Evolutionary conservation across 176 grass and related monocot genomes (phyloP).

Genomic region (Hyparrhenia diplandra): DNA sequence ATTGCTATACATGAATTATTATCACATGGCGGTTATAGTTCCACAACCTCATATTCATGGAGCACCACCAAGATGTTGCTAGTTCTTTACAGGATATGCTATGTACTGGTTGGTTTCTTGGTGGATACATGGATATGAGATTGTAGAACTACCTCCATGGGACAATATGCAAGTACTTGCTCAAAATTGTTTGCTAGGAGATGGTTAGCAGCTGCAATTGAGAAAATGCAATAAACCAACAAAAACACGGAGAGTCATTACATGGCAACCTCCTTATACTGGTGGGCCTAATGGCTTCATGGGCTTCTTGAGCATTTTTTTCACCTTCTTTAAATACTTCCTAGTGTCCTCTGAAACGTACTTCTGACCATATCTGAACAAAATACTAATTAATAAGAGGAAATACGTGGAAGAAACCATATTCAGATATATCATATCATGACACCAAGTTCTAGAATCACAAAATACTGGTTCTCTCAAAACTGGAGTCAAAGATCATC

Average conservation of each 20-base stretch:
- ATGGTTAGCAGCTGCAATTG: background rate
- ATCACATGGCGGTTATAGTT: no score
- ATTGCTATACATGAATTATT: no score
- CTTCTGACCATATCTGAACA: constrained; percentile 66
- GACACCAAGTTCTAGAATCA: constrained; percentile 13
- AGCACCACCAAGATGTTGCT: background rate
- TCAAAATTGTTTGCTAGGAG: constrained; percentile 4
- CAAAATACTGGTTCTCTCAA: constrained; percentile 1
- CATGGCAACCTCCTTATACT: constrained; percentile 93
- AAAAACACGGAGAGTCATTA: constrained; percentile 43
- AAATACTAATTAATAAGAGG: constrained; percentile 29
- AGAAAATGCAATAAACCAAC: constrained; percentile 14
- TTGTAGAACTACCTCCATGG: background rate
- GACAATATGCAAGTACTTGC: background rate
- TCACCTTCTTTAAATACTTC: constrained; percentile 87
- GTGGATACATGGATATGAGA: background rate
- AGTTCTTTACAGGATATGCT: background rate
- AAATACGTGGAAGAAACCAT: background rate
- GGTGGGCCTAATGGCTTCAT: constrained; percentile 98
- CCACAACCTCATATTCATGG: no score
- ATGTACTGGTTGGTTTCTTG: constrained; percentile 9
- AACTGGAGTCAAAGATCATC: background rate
- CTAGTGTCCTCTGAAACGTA: constrained; percentile 59
- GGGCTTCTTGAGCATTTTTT: constrained; percentile 99
- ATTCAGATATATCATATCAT: constrained; percentile 10